Evolutionary conservation across 306 rosid species (phyloP).

Genomic region (Amphicarpaea edgeworthii): DNA sequence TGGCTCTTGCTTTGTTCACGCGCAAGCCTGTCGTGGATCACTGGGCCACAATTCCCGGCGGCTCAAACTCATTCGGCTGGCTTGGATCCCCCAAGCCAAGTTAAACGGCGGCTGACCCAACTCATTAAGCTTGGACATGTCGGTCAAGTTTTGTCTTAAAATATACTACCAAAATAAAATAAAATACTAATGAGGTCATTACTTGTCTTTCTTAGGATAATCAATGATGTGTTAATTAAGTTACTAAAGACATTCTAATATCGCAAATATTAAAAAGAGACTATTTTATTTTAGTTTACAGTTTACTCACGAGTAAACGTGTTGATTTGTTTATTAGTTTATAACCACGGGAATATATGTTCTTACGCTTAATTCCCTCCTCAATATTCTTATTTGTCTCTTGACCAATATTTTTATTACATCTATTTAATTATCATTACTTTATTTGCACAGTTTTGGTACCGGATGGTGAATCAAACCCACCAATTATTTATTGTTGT

Average conservation of each 20-base stretch:
- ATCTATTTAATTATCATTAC: slow-evolving; percentile 21
- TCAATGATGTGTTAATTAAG: too few species aligned
- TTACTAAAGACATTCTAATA: neutral
- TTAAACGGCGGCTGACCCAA: too few species aligned
- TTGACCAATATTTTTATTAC: neutral
- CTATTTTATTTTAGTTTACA: too few species aligned
- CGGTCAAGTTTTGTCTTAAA: slow-evolving; percentile 8
- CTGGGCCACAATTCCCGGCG: too few species aligned
- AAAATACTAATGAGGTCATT: too few species aligned
- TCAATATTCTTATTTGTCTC: slow-evolving; percentile 41
- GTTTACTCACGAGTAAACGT: slow-evolving; percentile 17
- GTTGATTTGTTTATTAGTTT: slow-evolving; percentile 29
- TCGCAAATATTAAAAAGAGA: neutral
- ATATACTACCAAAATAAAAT: neutral
- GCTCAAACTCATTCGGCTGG: too few species aligned
- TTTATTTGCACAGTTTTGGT: neutral
- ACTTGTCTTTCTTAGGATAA: too few species aligned
- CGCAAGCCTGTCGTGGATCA: slow-evolving; percentile 42
- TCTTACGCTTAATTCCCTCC: slow-evolving; percentile 16
- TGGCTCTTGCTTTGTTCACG: slow-evolving; percentile 56
- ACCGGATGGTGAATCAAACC: neutral
- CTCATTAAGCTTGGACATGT: slow-evolving; percentile 12
- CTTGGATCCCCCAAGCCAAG: too few species aligned
- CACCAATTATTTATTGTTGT: neutral
- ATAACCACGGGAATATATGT: slow-evolving; percentile 24